Percentiles rank a stretch among this genome's conserved stretches.
Conservation (phyloP, 305 asterid species). For the Striga hermonthica region DNA sequence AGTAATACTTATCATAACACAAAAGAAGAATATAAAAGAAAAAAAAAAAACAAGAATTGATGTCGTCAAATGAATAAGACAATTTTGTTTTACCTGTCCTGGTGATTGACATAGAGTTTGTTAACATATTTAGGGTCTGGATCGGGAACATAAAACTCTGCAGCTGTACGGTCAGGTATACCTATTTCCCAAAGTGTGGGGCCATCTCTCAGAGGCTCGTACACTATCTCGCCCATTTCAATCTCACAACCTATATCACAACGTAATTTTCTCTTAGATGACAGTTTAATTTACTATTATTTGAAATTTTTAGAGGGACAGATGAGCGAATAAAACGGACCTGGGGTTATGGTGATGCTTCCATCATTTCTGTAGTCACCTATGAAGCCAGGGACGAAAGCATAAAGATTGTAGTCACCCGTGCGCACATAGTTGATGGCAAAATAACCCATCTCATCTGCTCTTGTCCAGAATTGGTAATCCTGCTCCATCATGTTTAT, state of each 20-base stretch:
- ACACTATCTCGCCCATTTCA: slow-evolving; percentile 60
- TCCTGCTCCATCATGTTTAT: slow-evolving; percentile 39
- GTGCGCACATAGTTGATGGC: slow-evolving; percentile 52
- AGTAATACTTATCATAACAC: slow-evolving; percentile 15
- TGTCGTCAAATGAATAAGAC: too few relatives aligned
- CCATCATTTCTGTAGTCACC: slow-evolving; percentile 67
- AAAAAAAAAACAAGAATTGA: background rate
- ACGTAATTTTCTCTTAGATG: background rate
- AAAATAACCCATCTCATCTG: slow-evolving; percentile 68
- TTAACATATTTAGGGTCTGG: slow-evolving; percentile 75
- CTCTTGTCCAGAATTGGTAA: slow-evolving; percentile 82
- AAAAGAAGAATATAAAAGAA: background rate
- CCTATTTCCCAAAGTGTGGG: slow-evolving; percentile 97
- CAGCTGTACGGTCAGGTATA: slow-evolving; percentile 85
- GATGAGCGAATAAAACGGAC: slow-evolving; percentile 25
- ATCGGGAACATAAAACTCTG: slow-evolving; percentile 78
- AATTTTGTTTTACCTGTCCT: slow-evolving; percentile 44
- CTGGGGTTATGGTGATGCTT: slow-evolving; percentile 63
- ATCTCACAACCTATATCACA: slow-evolving; percentile 49
- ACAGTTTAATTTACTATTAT: background rate
- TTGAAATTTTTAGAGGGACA: background rate
- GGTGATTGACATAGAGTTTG: slow-evolving; percentile 60
- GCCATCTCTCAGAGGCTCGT: slow-evolving; percentile 80
- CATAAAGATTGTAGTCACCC: slow-evolving; percentile 73
- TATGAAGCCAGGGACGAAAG: slow-evolving; percentile 87